Conservation (phyloP, 192 early-diverging fungal species). For the Helicostylum pulchrum region DNA sequence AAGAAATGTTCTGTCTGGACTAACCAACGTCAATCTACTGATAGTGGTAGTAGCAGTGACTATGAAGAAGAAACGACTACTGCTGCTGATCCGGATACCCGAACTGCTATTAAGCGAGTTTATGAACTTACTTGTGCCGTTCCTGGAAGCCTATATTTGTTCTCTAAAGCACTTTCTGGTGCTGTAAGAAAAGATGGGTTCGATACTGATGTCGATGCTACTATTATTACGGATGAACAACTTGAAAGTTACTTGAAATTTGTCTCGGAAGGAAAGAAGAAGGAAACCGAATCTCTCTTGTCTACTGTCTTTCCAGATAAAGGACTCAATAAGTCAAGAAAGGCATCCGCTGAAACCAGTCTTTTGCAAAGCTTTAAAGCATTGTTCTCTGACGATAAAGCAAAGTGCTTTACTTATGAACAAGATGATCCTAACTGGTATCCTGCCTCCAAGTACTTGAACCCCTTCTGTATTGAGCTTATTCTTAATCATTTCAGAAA, state of each 20-base stretch:
- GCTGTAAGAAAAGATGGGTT: no score
- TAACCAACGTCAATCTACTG: no score
- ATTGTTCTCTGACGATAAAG: no score
- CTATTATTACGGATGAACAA: no score
- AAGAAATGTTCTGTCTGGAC: background rate
- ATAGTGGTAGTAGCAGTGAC: no score
- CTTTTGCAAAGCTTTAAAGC: background rate
- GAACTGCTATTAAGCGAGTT: constrained; percentile 1
- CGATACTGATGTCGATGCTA: no score
- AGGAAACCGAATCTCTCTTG: background rate
- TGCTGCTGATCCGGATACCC: background rate
- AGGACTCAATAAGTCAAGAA: background rate
- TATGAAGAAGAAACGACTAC: background rate
- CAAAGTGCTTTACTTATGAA: background rate
- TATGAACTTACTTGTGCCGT: background rate
- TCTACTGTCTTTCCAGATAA: background rate
- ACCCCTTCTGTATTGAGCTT: background rate
- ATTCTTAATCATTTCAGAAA: background rate
- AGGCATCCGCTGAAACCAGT: background rate
- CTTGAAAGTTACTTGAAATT: background rate
- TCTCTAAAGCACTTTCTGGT: no score
- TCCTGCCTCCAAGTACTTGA: background rate
- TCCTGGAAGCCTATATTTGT: no score
- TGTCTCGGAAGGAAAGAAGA: background rate
- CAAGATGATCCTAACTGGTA: background rate